Percentiles rank a stretch among this genome's conserved stretches.
These are phyloP conservation scores for Beauveria caledonica DNA, from an alignment of 2,329 filamentous ascomycete species.

Conservation along the genomic window DNA sequence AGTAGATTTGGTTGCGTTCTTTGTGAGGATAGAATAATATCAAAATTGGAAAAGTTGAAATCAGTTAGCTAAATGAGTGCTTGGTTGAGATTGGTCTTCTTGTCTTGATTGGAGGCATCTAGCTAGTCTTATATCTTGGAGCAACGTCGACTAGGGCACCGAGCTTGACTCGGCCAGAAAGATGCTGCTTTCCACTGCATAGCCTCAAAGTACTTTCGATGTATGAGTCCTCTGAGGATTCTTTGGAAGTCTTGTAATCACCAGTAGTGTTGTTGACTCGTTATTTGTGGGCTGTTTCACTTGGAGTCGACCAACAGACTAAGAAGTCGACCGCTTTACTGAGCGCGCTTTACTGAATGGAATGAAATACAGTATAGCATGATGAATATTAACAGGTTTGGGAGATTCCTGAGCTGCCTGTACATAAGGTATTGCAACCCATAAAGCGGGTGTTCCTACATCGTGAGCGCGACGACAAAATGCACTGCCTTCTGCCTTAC, in stretches of 20 bases:
- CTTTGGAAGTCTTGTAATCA: too few relatives aligned
- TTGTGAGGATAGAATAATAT: not conserved
- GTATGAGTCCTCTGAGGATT: too few relatives aligned
- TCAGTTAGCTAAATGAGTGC: not conserved
- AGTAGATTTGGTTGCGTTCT: not conserved
- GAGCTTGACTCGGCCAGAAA: not conserved
- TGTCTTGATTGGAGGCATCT: not conserved
- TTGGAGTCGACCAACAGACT: not conserved
- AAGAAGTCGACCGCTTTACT: not conserved
- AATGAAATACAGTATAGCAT: not conserved
- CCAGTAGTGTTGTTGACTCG: not conserved
- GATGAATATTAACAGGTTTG: not conserved
- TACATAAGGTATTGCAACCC: not conserved
- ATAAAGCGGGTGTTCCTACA: not conserved
- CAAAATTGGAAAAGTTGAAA: not conserved
- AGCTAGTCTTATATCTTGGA: not conserved
- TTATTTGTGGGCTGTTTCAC: not conserved
- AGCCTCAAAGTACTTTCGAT: not conserved
- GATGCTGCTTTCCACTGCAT: not conserved
- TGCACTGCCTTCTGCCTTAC: not conserved
- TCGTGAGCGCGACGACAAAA: not conserved
- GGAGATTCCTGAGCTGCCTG: not conserved
- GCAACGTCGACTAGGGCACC: not conserved
- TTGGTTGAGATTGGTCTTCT: not conserved
- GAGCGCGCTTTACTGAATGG: not conserved